Evolutionary conservation across 2,329 filamentous ascomycete genomes (phyloP).

Genomic region (Xylariaceae sp.): DNA sequence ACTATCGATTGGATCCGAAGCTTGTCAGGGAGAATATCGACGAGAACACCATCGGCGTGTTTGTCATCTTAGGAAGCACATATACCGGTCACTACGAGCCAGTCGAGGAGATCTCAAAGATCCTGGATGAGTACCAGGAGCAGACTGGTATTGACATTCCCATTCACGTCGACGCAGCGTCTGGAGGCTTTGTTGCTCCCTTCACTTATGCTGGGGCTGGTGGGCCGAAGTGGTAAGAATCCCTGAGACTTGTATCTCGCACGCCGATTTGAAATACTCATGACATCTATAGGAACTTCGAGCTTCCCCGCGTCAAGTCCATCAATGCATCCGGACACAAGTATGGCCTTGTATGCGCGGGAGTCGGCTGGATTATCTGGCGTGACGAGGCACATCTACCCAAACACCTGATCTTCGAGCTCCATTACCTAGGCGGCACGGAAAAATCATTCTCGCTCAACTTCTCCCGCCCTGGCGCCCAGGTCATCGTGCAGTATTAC

Average conservation of each 20-base stretch:
- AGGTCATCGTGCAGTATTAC: conserved; percentile 69
- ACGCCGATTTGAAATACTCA: neutral
- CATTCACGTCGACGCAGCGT: conserved; percentile 63
- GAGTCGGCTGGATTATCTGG: conserved; percentile 69
- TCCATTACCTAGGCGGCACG: conserved; percentile 67
- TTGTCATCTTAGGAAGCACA: conserved; percentile 66
- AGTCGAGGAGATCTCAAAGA: conserved; percentile 61
- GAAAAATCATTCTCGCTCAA: conserved; percentile 68
- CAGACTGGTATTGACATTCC: conserved; percentile 61
- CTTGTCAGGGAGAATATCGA: conserved; percentile 64
- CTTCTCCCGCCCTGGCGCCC: conserved; percentile 66
- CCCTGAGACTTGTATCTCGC: neutral
- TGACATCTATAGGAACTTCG: conserved; percentile 46
- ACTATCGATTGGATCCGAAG: conserved; percentile 59
- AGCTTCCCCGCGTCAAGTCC: conserved; percentile 57
- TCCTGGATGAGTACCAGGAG: conserved; percentile 60
- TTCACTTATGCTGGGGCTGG: conserved; percentile 54
- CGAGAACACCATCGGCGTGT: conserved; percentile 74
- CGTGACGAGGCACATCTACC: conserved; percentile 61
- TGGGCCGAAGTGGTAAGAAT: conserved; percentile 52
- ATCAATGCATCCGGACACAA: conserved; percentile 64
- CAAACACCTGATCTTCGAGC: conserved; percentile 64
- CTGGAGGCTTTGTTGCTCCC: conserved; percentile 58
- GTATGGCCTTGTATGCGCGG: conserved; percentile 57
- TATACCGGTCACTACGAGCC: conserved; percentile 73